Evolutionary conservation across 257 asterid species (phyloP).

Genomic region (Capsicum rhomboideum): DNA sequence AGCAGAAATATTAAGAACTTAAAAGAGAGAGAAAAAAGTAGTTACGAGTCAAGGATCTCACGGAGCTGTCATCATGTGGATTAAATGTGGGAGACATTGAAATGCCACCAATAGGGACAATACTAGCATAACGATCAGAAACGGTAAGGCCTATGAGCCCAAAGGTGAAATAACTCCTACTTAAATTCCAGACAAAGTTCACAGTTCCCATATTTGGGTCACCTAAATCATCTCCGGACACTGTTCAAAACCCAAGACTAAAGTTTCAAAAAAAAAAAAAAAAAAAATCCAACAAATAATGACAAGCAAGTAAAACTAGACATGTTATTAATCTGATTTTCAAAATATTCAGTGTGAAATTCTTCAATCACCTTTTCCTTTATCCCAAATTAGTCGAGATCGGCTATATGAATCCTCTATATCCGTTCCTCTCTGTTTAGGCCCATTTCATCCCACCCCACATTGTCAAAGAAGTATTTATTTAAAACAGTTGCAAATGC

Average conservation of each 20-base stretch:
- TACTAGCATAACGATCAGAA: slow-evolving; percentile 63
- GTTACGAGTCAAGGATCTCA: slow-evolving; percentile 36
- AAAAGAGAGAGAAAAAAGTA: background rate
- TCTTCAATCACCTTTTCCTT: no score
- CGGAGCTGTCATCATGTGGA: slow-evolving; percentile 25
- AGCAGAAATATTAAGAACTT: background rate
- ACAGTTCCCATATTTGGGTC: slow-evolving; percentile 29
- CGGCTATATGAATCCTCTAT: no score
- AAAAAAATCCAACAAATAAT: no score
- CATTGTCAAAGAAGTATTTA: no score
- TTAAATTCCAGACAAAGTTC: slow-evolving; percentile 31
- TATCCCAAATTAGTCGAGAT: no score
- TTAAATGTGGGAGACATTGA: slow-evolving; percentile 87
- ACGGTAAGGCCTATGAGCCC: slow-evolving; percentile 56
- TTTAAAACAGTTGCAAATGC: no score
- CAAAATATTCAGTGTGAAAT: no score
- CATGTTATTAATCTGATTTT: no score
- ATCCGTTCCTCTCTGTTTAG: no score
- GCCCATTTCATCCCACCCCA: no score
- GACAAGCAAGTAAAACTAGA: no score
- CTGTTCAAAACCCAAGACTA: background rate
- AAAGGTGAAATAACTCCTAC: slow-evolving; percentile 41
- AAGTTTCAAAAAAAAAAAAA: background rate
- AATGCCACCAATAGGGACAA: slow-evolving; percentile 62
- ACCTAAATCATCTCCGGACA: slow-evolving; percentile 1